Base-by-base conservation (phyloP, 2,329 filamentous ascomycete species). In the Colletotrichum agaves region DNA sequence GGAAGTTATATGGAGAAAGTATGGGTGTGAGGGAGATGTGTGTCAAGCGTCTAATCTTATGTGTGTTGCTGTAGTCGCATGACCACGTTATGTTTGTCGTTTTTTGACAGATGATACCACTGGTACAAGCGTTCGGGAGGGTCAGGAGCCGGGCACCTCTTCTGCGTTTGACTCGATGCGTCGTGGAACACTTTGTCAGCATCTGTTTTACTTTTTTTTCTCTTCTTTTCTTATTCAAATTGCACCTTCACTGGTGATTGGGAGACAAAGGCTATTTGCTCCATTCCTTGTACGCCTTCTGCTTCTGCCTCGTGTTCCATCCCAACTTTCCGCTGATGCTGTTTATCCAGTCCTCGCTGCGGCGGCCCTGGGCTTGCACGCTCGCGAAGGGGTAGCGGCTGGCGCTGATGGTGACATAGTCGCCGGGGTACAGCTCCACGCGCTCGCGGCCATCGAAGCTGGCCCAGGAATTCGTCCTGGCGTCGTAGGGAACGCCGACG, bases 391-490 rank as follows among this genome's bases (percentile, higher is more conserved):
- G 93, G 74, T 91, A 95, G 44, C 93, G 82, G 71, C 90, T 93
- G 2, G 93, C 93, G 72, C 91, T 93, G 69, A 96, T 91, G 2
- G 92, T 95, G 5, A 95, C 92, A 76, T 96, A 96, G 79, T 96
- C 93, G 15, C 93, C 93, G 0, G 92, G 91, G 55, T 81, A 78
- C 41, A 96, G 83, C 80, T 96, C 92, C n/a, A 93, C 81, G 80
- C 94, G 89, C 82, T 98, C 93, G 69, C 94, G 88, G 2, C 96
- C 96, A 78, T 99, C 96, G 77, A 99, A 99, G 78, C 93, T 97
- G n/a, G 94, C 96, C 95, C 96, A 99, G 44, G 92, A 94, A 72
- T 89, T 91, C 4, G 93, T 94, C 56, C 96, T 86, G 8, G 94
- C 93, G 78, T 97, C 91, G 77, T 97, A 98, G 0, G 96, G 96